These are phyloP conservation scores for Daldinia childiae DNA, from an alignment of 495 filamentous ascomycete species.

Conservation along the genomic window DNA sequence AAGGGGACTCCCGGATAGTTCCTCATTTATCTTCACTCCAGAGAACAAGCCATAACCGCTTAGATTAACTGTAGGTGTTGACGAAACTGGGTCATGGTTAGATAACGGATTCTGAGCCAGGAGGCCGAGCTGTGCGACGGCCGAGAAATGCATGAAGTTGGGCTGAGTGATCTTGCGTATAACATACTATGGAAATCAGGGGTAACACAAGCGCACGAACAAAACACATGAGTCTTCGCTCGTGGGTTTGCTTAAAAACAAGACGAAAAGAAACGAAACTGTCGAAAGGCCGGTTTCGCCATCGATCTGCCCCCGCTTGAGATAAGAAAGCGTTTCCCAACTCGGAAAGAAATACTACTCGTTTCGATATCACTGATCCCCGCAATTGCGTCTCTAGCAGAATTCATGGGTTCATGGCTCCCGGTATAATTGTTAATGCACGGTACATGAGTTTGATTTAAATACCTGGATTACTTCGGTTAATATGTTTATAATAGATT, in stretches of 20 bases:
- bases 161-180: not conserved
- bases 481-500: not conserved
- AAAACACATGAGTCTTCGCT: not conserved
- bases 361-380: not conserved
- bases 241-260: not conserved
- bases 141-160: conserved; percentile 12
- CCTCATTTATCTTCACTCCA: not conserved
- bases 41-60: not conserved
- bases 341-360: not conserved
- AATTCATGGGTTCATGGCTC: not conserved
- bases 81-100: not conserved
- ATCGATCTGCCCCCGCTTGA: not conserved
- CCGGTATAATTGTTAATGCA: not conserved
- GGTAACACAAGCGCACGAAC: not conserved
- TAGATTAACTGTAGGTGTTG: conserved; percentile 7
- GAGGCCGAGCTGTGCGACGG: conserved; percentile 3
- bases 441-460: no score
- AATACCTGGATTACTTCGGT: no score
- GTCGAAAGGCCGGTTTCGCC: not conserved
- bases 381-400: not conserved
- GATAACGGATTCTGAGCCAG: not conserved
- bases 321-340: not conserved
- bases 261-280: not conserved
- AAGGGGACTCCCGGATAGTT: not conserved
- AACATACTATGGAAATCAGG: not conserved